These are phyloP conservation scores for Coprinopsis marcescibilis DNA, from an alignment of 768 basidiomycete species.

Conservation along the genomic window DNA sequence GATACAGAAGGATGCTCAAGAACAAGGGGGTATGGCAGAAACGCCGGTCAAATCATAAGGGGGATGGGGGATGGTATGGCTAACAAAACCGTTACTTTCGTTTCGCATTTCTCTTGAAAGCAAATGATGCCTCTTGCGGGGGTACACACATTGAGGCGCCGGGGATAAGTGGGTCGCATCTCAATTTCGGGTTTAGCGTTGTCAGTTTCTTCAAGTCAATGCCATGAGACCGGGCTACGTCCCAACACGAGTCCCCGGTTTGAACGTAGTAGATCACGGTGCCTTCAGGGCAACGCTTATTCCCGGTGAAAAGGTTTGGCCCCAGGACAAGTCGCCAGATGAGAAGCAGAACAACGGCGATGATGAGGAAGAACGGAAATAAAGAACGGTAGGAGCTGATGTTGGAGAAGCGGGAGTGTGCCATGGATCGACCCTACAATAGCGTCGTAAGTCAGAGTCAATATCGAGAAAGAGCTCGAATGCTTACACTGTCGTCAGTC, in stretches of 20 bases:
- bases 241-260: slow-evolving; percentile 65
- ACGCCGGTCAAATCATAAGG: too few species aligned
- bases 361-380: slow-evolving; percentile 69
- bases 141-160: slow-evolving; percentile 60
- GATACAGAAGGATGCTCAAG: too few species aligned
- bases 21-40: too few species aligned
- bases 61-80: too few species aligned
- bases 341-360: slow-evolving; percentile 56
- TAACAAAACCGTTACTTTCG: too few species aligned
- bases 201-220: slow-evolving; percentile 47
- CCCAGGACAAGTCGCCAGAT: slow-evolving; percentile 55
- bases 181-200: slow-evolving; percentile 45
- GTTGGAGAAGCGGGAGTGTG: slow-evolving; percentile 23
- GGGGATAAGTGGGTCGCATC: slow-evolving; percentile 55
- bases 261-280: slow-evolving; percentile 43
- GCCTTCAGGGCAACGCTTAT: slow-evolving; percentile 33
- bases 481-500: slow-evolving; percentile 44
- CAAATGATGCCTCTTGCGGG: slow-evolving; percentile 6
- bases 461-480: background rate
- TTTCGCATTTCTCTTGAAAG: too few species aligned
- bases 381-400: slow-evolving; percentile 51
- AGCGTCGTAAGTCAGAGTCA: background rate
- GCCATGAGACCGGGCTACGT: slow-evolving; percentile 43
- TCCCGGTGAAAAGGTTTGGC: slow-evolving; percentile 30
- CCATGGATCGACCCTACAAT: slow-evolving; percentile 20